phyloP scores from a whole-genome alignment of 495 filamentous ascomycete species.

The Talaromyces ruber region DNA sequence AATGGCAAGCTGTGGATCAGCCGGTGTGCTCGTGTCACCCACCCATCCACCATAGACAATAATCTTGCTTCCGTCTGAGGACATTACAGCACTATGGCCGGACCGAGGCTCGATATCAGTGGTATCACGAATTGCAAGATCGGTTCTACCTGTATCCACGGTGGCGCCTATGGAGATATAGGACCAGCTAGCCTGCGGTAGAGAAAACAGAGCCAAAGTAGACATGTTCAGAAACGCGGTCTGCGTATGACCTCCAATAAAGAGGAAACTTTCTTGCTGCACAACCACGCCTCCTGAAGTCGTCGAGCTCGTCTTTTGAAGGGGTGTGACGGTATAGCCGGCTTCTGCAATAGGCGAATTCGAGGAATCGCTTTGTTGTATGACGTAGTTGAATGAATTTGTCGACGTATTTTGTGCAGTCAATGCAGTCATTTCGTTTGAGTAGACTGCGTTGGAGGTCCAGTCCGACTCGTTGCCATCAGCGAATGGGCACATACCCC shows the following conservation, averaged over 20 bases:
- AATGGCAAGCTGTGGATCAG: conserved; percentile 70
- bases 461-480: conserved; percentile 36
- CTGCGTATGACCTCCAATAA: conserved; percentile 81
- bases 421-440: conserved; percentile 61
- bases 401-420: conserved; percentile 15
- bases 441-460: conserved; percentile 63
- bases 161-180: conserved; percentile 58
- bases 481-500: conserved; percentile 73
- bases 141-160: conserved; percentile 24
- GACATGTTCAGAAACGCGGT: conserved; percentile 89
- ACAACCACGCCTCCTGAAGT: conserved; percentile 38
- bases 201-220: conserved; percentile 74
- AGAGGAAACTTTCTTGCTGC: conserved; percentile 67
- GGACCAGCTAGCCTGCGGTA: conserved; percentile 80
- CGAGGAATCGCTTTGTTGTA: conserved; percentile 33
- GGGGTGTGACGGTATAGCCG: conserved; percentile 72
- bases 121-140: conserved; percentile 36
- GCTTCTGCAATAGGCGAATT: conserved; percentile 71
- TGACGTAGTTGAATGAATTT: conserved; percentile 20
- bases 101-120: conserved; percentile 62
- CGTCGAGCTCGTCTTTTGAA: conserved; percentile 54
- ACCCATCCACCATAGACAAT: conserved; percentile 88
- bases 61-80: conserved; percentile 63
- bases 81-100: conserved; percentile 76
- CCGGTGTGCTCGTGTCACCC: conserved; percentile 63